A percentile compares a stretch with the other conserved stretches of the same genome.
Conservation (phyloP, 2,329 filamentous ascomycete genomes). For the Epichloe brachyelytri region DNA sequence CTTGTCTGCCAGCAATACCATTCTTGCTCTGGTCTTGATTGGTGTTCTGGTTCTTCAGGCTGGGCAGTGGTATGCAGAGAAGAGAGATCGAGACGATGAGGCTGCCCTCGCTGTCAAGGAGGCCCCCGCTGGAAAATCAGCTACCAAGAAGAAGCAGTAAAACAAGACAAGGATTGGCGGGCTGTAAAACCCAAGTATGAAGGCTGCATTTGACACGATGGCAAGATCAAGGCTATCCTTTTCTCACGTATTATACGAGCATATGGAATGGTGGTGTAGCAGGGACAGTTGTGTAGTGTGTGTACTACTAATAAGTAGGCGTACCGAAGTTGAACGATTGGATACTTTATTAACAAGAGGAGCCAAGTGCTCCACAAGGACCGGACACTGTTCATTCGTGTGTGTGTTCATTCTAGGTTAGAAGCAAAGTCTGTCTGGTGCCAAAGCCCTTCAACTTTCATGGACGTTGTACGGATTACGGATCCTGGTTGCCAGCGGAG, state of each 20-base stretch:
- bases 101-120: conserved; percentile 42
- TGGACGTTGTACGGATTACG: no score
- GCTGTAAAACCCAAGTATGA: neutral
- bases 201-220: neutral
- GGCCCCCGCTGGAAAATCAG: conserved; percentile 15
- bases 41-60: conserved; percentile 88
- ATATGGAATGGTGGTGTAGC: neutral
- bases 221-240: neutral
- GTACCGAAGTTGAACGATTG: neutral
- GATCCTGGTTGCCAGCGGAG: no score
- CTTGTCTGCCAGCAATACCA: conserved; percentile 87
- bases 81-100: conserved; percentile 75
- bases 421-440: no score
- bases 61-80: conserved; percentile 96
- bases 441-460: no score
- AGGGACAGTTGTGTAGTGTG: neutral
- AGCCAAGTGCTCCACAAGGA: neutral
- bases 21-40: conserved; percentile 80
- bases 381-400: neutral
- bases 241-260: neutral
- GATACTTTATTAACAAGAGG: neutral
- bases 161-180: neutral
- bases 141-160: conserved; percentile 25
- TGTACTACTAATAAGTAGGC: neutral
- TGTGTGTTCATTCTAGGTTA: no score